Percentiles rank a stretch among this genome's conserved stretches.
Conservation (phyloP, 1,284 basidiomycete genomes). For the Thecaphora thlaspeos region DNA sequence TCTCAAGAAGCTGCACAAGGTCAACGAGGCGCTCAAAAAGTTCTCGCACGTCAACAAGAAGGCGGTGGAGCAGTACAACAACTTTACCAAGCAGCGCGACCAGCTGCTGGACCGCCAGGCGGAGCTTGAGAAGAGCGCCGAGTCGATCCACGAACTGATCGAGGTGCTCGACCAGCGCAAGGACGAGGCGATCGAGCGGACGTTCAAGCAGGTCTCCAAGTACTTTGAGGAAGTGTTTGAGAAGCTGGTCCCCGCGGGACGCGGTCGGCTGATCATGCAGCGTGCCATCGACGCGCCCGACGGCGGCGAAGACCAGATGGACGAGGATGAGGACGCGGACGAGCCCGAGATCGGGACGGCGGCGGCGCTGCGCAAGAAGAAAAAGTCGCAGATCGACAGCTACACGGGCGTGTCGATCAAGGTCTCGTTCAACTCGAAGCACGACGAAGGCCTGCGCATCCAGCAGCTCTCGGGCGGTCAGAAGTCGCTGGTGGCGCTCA, state of each 20-base stretch:
- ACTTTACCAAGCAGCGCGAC: slow-evolving; percentile 95
- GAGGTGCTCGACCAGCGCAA: slow-evolving; percentile 92
- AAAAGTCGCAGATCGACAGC: slow-evolving; percentile 70
- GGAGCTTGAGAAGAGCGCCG: slow-evolving; percentile 83
- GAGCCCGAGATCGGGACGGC: slow-evolving; percentile 3
- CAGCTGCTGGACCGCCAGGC: slow-evolving; percentile 80
- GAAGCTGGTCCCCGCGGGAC: slow-evolving; percentile 90
- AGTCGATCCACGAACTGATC: slow-evolving; percentile 91
- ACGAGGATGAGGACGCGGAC: slow-evolving; percentile 58
- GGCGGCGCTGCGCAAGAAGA: slow-evolving; percentile 2
- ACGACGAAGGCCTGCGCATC: slow-evolving; percentile 90
- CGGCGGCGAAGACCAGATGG: slow-evolving; percentile 34
- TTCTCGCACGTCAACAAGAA: slow-evolving; percentile 99
- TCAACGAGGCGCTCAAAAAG: slow-evolving; percentile 90
- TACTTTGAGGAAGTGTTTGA: slow-evolving; percentile 98
- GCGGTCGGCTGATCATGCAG: slow-evolving; percentile 87
- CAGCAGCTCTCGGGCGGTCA: slow-evolving; percentile 97
- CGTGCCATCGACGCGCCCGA: slow-evolving; percentile 69
- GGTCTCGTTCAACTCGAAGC: slow-evolving; percentile 97
- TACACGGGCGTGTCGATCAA: slow-evolving; percentile 97
- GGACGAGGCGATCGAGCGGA: slow-evolving; percentile 96
- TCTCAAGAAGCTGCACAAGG: slow-evolving; percentile 81
- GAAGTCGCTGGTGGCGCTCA: slow-evolving; percentile 93
- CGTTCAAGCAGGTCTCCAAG: slow-evolving; percentile 94
- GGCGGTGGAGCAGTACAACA: slow-evolving; percentile 96